These are phyloP conservation scores for Aspergillus ochraceoroseus DNA, from an alignment of 2,329 filamentous ascomycete genomes.

Conservation along the genomic window DNA sequence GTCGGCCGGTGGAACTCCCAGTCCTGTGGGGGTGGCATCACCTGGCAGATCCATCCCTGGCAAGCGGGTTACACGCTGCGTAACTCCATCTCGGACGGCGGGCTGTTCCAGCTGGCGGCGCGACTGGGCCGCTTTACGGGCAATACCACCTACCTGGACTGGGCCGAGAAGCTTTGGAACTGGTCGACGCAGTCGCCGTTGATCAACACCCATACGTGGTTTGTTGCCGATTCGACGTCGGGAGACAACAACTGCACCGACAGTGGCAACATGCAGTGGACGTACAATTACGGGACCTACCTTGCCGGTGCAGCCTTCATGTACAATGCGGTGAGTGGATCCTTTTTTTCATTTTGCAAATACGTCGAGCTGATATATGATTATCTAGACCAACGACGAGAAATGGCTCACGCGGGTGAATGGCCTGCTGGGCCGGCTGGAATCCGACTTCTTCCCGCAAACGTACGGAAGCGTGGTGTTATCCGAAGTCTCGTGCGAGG, in stretches of 20 bases:
- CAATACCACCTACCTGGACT: conserved; percentile 69
- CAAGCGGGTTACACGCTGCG: conserved; percentile 61
- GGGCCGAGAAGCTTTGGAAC: conserved; percentile 61
- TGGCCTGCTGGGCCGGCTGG: conserved; percentile 47
- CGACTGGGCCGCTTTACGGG: conserved; percentile 72
- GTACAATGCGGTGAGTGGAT: conserved; percentile 45
- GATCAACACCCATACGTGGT: conserved; percentile 42
- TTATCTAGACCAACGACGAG: conserved; percentile 29
- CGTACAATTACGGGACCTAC: conserved; percentile 52
- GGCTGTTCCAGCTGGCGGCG: conserved; percentile 53
- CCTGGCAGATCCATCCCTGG: conserved; percentile 76
- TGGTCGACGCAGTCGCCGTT: conserved; percentile 50
- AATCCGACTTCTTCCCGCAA: conserved; percentile 47
- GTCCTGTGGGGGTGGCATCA: conserved; percentile 66
- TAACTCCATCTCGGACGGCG: conserved; percentile 52
- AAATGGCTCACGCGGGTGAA: conserved; percentile 55
- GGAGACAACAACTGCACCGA: conserved; percentile 37
- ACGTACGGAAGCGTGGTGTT: conserved; percentile 49
- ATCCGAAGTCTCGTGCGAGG: conserved; percentile 63
- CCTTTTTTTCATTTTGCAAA: neutral
- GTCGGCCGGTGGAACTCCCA: conserved; percentile 61
- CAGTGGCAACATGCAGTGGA: conserved; percentile 51
- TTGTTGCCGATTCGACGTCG: conserved; percentile 14
- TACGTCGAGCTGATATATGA: no score
- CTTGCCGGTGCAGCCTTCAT: conserved; percentile 51